Percentiles rank a stretch among this genome's conserved stretches.
Evolutionary conservation across 2,329 filamentous ascomycete genomes (phyloP).

Genomic region (Monilinia fructicola): DNA sequence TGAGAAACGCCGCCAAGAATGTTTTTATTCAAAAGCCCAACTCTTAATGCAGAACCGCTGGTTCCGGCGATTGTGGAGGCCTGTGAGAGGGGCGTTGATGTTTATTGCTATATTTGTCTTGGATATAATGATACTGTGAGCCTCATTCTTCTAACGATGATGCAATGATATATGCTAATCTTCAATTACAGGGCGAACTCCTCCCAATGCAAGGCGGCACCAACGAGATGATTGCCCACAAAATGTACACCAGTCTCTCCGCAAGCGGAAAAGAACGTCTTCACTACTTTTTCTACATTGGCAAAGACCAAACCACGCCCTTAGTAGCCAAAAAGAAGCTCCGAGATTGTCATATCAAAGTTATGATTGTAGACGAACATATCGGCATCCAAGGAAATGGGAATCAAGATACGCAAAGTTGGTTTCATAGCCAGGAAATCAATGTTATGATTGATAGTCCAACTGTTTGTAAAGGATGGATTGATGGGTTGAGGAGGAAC

Average conservation of each 20-base stretch:
- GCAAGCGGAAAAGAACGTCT: slow-evolving; percentile 50
- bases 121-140: slow-evolving; percentile 72
- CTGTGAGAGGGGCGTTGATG: slow-evolving; percentile 63
- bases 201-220: slow-evolving; percentile 74
- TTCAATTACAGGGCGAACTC: slow-evolving; percentile 58
- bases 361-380: slow-evolving; percentile 69
- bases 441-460: slow-evolving; percentile 72
- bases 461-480: slow-evolving; percentile 61
- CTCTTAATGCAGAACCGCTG: slow-evolving; percentile 70
- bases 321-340: slow-evolving; percentile 65
- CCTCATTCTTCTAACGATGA: slow-evolving; percentile 8
- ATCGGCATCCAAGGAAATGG: slow-evolving; percentile 73
- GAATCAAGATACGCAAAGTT: slow-evolving; percentile 79
- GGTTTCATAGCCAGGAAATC: slow-evolving; percentile 75
- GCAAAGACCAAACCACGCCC: slow-evolving; percentile 67
- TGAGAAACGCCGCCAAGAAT: slow-evolving; percentile 60
- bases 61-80: slow-evolving; percentile 63
- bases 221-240: slow-evolving; percentile 67
- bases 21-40: slow-evolving; percentile 78
- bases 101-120: slow-evolving; percentile 71
- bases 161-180: not conserved
- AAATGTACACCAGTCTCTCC: slow-evolving; percentile 57
- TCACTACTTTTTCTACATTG: slow-evolving; percentile 69
- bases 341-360: slow-evolving; percentile 72
- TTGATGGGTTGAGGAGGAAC: slow-evolving; percentile 59